phyloP scores from a whole-genome alignment of 129 eudicot species.

The Mikania micrantha region DNA sequence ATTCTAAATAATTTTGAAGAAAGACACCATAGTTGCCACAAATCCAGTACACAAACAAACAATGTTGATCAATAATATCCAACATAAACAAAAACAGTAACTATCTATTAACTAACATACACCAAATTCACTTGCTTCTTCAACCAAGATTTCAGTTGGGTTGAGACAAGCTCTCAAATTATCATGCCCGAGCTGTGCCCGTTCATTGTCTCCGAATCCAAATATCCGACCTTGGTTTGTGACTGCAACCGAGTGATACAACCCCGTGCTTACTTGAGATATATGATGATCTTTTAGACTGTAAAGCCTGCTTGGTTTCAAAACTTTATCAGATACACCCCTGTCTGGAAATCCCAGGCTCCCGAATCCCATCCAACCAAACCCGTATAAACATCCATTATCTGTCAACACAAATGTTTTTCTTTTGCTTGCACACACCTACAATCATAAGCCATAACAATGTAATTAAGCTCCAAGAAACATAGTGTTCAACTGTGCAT shows the following conservation, averaged over 20 bases:
- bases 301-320: conserved; percentile 54
- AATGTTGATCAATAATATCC: conserved; percentile 12
- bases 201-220: conserved; percentile 97
- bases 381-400: conserved; percentile 68
- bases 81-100: conserved; percentile 5
- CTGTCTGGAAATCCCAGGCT: conserved; percentile 90
- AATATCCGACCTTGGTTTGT: conserved; percentile 64
- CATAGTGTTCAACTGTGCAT: background rate
- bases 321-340: conserved; percentile 64
- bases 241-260: conserved; percentile 79
- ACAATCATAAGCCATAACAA: background rate
- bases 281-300: conserved; percentile 65
- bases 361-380: conserved; percentile 97
- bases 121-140: conserved; percentile 24
- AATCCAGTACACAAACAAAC: background rate
- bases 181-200: conserved; percentile 91
- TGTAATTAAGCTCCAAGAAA: background rate
- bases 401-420: conserved; percentile 82
- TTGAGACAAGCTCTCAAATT: conserved; percentile 57
- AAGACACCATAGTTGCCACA: conserved; percentile 1
- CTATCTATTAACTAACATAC: conserved; percentile 2
- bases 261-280: conserved; percentile 84
- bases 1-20: background rate
- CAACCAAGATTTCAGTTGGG: conserved; percentile 70
- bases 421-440: conserved; percentile 95